These are phyloP conservation scores for Peronospora belbahrii DNA, from an alignment of 352 stramenopile species.

Conservation along the genomic window DNA sequence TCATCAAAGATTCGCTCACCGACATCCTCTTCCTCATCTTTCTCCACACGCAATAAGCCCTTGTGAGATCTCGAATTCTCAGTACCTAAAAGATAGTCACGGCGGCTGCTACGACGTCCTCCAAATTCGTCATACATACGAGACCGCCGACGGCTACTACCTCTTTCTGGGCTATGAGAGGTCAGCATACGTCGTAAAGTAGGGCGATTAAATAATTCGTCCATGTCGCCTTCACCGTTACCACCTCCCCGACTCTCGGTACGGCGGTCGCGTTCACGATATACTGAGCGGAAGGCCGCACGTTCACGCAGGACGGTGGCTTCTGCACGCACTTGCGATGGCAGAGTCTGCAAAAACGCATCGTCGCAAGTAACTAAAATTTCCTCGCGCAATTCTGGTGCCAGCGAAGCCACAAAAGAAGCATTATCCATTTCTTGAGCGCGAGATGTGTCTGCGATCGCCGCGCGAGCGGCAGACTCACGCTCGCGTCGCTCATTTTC, in stretches of 20 bases:
- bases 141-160: constrained; percentile 32
- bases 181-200: constrained; percentile 77
- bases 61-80: constrained; percentile 19
- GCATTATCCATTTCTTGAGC: constrained; percentile 98
- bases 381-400: constrained; percentile 92
- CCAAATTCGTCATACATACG: constrained; percentile 38
- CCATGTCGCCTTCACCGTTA: constrained; percentile 44
- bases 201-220: constrained; percentile 61
- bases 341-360: constrained; percentile 91
- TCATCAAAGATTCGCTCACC: constrained; percentile 65
- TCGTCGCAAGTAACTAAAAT: constrained; percentile 95
- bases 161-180: constrained; percentile 53
- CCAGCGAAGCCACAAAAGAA: constrained; percentile 94
- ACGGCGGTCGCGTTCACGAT: constrained; percentile 35
- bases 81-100: constrained; percentile 22
- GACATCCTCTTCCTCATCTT: constrained; percentile 58
- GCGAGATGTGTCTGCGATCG: constrained; percentile 87
- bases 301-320: constrained; percentile 93
- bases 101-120: constrained; percentile 34
- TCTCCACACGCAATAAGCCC: constrained; percentile 64
- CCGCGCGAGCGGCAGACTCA: constrained; percentile 55
- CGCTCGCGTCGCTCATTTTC: constrained; percentile 93
- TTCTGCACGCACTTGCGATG: constrained; percentile 91
- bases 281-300: constrained; percentile 67
- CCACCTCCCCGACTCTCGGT: constrained; percentile 21